These are phyloP conservation scores for Lindgomyces ingoldianus DNA, from an alignment of 495 filamentous ascomycete species.

Conservation along the genomic window DNA sequence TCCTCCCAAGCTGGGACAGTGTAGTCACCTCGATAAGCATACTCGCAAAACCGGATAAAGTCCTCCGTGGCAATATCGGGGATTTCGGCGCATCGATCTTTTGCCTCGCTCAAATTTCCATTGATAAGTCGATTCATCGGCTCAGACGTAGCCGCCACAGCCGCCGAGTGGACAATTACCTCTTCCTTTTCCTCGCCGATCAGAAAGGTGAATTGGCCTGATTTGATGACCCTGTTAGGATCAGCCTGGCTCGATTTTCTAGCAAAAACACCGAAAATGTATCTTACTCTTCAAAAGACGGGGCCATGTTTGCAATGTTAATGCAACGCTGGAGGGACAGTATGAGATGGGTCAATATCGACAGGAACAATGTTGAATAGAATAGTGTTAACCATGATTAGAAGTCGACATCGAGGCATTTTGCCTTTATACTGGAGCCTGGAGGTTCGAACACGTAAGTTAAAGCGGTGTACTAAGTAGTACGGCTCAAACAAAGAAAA, in stretches of 20 bases:
- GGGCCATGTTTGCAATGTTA: slow-evolving; percentile 8
- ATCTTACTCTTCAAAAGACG: slow-evolving; percentile 21
- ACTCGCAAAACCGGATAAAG: slow-evolving; percentile 34
- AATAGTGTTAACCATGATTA: too few relatives aligned
- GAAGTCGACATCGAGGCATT: too few relatives aligned
- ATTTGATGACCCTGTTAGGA: slow-evolving; percentile 2
- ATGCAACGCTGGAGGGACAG: too few relatives aligned
- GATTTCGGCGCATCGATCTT: slow-evolving; percentile 6
- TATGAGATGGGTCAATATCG: too few relatives aligned
- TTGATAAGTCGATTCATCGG: slow-evolving; percentile 19
- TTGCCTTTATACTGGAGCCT: too few relatives aligned
- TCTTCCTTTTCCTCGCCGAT: slow-evolving; percentile 8
- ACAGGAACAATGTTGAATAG: too few relatives aligned
- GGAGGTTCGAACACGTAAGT: too few relatives aligned
- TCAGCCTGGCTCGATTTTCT: neutral
- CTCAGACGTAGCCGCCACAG: slow-evolving; percentile 6
- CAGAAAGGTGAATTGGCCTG: slow-evolving; percentile 22
- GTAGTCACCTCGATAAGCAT: slow-evolving; percentile 31
- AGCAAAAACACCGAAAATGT: neutral
- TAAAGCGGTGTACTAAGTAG: too few relatives aligned
- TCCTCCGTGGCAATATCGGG: slow-evolving; percentile 22
- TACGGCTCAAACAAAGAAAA: too few relatives aligned
- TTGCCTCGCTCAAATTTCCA: slow-evolving; percentile 14
- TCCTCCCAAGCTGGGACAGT: slow-evolving; percentile 7
- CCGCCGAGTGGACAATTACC: slow-evolving; percentile 15